phyloP scores from a whole-genome alignment of 768 basidiomycete genomes.

The Tricholoma terreum region DNA sequence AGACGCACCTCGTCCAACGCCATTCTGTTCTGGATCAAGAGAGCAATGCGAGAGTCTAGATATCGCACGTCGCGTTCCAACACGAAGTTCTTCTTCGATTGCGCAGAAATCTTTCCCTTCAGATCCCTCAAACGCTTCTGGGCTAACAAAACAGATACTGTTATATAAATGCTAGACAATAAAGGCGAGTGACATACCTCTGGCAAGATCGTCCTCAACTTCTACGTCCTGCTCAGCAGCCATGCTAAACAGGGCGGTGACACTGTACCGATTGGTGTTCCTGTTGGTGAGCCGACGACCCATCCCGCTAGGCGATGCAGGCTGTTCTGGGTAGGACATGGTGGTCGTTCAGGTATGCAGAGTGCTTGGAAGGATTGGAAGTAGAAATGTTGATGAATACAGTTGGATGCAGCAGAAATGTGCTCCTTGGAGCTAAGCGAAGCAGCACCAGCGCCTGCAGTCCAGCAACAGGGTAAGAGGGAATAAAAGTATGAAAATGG shows the following conservation, averaged over 20 bases:
- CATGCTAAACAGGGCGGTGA: constrained; percentile 95
- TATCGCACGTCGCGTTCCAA: constrained; percentile 98
- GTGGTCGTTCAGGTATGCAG: constrained; percentile 29
- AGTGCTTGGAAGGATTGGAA: constrained; percentile 14
- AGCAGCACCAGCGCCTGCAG: constrained; percentile 47
- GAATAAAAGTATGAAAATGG: constrained; percentile 19
- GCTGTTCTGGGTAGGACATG: constrained; percentile 64
- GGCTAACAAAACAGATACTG: constrained; percentile 44
- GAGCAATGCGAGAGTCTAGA: constrained; percentile 93
- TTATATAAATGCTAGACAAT: constrained; percentile 1
- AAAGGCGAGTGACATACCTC: constrained; percentile 56
- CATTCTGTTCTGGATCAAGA: constrained; percentile 98
- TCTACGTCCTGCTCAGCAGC: constrained; percentile 98
- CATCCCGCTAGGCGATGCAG: constrained; percentile 61
- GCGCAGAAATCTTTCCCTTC: constrained; percentile 95
- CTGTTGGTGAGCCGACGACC: constrained; percentile 83
- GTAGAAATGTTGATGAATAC: constrained; percentile 13
- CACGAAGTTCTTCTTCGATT: constrained; percentile 99
- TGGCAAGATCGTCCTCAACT: constrained; percentile 93
- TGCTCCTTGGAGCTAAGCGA: constrained; percentile 20
- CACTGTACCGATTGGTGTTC: constrained; percentile 95
- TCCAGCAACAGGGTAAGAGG: constrained; percentile 23
- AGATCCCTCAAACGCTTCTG: constrained; percentile 96
- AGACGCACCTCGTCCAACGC: constrained; percentile 83
- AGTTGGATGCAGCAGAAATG: constrained; percentile 12